A percentile compares a stretch with the other conserved stretches of the same genome.
These are phyloP conservation scores for Syzygium aromaticum DNA, from an alignment of 345 rosid species.

Conservation along the genomic window DNA sequence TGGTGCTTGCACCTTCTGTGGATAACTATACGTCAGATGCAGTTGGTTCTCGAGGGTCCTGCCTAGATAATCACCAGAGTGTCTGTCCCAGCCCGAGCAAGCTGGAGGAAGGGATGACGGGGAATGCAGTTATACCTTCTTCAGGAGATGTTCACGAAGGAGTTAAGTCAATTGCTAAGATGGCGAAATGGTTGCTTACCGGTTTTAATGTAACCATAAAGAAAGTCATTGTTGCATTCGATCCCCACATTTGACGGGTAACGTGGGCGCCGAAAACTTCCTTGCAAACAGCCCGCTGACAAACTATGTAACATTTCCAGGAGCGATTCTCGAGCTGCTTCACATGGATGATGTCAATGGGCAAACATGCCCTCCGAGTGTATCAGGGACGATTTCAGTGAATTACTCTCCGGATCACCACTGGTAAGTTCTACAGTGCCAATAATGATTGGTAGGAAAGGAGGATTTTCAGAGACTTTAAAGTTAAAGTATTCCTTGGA, in stretches of 20 bases:
- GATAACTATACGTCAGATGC: no score
- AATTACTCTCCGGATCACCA: constrained; percentile 2
- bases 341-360: constrained; percentile 28
- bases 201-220: constrained; percentile 69
- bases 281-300: constrained; percentile 57
- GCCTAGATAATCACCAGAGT: no score
- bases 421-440: constrained; percentile 25
- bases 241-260: constrained; percentile 29
- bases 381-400: constrained; percentile 10
- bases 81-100: no score
- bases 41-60: no score
- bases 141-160: constrained; percentile 84
- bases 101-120: no score
- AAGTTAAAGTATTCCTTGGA: constrained; percentile 88
- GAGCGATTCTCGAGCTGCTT: constrained; percentile 72
- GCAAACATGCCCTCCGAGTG: constrained; percentile 9
- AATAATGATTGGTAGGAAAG: constrained; percentile 51
- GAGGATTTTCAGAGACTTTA: constrained; percentile 76
- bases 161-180: constrained; percentile 88
- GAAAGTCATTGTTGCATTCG: constrained; percentile 70
- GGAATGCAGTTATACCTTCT: constrained; percentile 26
- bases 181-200: constrained; percentile 78
- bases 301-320: constrained; percentile 64
- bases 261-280: constrained; percentile 34
- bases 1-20: no score